Percentiles rank a stretch among this genome's conserved stretches.
phyloP scores from a whole-genome alignment of 106 monocot species.

The Platanthera guangdongensis region DNA sequence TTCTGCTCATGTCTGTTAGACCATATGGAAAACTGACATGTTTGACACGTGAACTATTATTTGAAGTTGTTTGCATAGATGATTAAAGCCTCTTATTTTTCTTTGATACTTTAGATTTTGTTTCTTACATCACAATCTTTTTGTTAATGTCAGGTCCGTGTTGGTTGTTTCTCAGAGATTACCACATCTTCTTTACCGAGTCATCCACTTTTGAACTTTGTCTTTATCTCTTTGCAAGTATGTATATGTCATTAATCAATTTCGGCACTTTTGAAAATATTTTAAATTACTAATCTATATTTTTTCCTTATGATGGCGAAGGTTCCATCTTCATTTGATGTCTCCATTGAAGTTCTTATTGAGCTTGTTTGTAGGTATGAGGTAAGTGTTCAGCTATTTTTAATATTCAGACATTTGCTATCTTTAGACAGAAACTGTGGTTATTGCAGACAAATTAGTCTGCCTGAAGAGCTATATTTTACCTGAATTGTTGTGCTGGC shows the following conservation, averaged over 20 bases:
- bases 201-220: slow-evolving; percentile 86
- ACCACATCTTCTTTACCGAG: slow-evolving; percentile 38
- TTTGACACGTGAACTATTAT: background rate
- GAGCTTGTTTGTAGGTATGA: slow-evolving; percentile 89
- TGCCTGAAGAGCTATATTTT: background rate
- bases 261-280: background rate
- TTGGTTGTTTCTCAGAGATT: slow-evolving; percentile 84
- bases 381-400: slow-evolving; percentile 27
- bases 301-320: slow-evolving; percentile 16
- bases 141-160: slow-evolving; percentile 59
- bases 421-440: background rate
- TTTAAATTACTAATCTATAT: slow-evolving; percentile 5
- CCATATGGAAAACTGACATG: background rate
- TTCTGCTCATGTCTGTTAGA: background rate
- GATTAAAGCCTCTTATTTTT: background rate
- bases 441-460: background rate
- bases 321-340: slow-evolving; percentile 79
- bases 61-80: background rate
- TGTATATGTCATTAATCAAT: slow-evolving; percentile 1
- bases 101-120: background rate
- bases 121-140: background rate
- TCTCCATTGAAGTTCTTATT: slow-evolving; percentile 85
- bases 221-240: slow-evolving; percentile 85
- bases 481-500: background rate
- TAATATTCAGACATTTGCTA: background rate